Evolutionary conservation across 2,329 filamentous ascomycete species (phyloP), one percentile per base, ranked within the genome.

Genomic region (Epichloe scottii): DNA sequence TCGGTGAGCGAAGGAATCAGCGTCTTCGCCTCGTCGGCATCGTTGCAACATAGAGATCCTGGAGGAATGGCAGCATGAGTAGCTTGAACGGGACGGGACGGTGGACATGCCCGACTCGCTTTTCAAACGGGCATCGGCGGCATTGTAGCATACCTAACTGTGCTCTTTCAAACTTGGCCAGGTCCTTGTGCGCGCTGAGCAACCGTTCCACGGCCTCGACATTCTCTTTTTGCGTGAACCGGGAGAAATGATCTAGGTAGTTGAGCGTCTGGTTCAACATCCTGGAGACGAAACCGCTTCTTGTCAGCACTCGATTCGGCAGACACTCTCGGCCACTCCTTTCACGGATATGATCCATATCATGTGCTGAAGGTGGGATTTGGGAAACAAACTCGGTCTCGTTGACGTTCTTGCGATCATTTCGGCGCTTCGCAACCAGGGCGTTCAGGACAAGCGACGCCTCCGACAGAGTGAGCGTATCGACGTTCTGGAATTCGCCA

Each of bases 181-280:
- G 73, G 65, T 89, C 82, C 56, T 82, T 81, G 63, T 89, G 85
- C 53, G 84, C 79, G 58, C 86, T 86, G 56, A 96, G 77, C 60
- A 96, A 74, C 53, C 88, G 82, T 69, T 95, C 89, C 34, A 97
- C 89, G n/a, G 89, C 87, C 71, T 95, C 87, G 63, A 95, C 87
- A 58, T 93, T 93, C 67, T 95, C 88, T 67, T 91, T 89, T 62
- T 90, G 84, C 72, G 95, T 95, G 78, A 97, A 97, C 37, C 93
- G 87, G 17, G 90, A 86, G 70, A 98, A 98, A 56, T 89, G 83
- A 61, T 95, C 89, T 50, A 97, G 81, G 70, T 98, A 97, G 63
- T 90, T 88, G 57, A 89, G 78, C 26, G 91, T 96, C 68, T 95
- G 90, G 56, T 81, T 82, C 51, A 95, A 77, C 67, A 90, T 89